Conservation (phyloP, 169 alveolate genomes). For the Neospora caninum region DNA sequence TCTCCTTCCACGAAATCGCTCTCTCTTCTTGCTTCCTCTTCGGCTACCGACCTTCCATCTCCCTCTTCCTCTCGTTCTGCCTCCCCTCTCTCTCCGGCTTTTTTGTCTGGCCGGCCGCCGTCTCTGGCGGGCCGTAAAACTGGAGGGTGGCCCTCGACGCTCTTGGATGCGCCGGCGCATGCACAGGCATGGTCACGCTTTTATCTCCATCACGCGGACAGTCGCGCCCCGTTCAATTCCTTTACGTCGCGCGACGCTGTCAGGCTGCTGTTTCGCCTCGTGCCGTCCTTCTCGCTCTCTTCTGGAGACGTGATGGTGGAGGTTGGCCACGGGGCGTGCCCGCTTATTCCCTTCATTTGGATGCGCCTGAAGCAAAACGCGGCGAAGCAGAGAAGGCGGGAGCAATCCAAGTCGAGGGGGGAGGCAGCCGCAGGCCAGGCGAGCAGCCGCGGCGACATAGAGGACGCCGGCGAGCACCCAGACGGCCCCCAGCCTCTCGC, state of each 20-base stretch:
- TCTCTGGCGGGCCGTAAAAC: neutral
- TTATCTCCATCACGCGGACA: constrained; percentile 27
- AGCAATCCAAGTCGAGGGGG: neutral
- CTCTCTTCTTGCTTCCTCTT: neutral
- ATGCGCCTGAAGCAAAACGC: neutral
- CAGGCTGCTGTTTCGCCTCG: neutral
- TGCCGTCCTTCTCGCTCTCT: constrained; percentile 27
- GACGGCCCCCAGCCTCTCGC: neutral
- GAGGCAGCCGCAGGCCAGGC: neutral
- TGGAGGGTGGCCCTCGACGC: constrained; percentile 10
- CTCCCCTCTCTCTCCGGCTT: neutral
- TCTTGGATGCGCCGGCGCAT: constrained; percentile 33
- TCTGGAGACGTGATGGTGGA: constrained; percentile 6
- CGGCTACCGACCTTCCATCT: neutral
- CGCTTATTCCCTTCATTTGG: constrained; percentile 15
- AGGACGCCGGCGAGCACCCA: neutral
- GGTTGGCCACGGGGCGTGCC: constrained; percentile 38
- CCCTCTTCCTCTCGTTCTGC: neutral
- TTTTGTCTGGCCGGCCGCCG: neutral
- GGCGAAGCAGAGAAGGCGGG: neutral
- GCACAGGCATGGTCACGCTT: constrained; percentile 29
- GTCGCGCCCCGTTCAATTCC: constrained; percentile 36
- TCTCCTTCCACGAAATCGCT: neutral
- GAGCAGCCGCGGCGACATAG: neutral
- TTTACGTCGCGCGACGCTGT: neutral